These are phyloP conservation scores for Hygrophila difformis DNA, from an alignment of 257 asterid species.

Conservation along the genomic window DNA sequence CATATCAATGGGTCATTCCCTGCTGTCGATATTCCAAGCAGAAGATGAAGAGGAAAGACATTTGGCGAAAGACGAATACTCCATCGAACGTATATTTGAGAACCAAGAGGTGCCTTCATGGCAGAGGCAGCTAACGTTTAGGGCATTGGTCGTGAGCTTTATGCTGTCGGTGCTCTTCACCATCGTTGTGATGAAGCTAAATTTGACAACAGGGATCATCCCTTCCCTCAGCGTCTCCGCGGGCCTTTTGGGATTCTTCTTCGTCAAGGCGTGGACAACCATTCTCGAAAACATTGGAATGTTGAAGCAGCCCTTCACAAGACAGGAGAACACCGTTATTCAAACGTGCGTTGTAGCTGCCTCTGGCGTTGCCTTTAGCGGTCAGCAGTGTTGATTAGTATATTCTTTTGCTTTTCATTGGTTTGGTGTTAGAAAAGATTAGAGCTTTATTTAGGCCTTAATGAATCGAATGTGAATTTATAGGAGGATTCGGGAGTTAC, in stretches of 20 bases:
- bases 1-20: too few relatives aligned
- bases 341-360: conserved; percentile 94
- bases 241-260: conserved; percentile 88
- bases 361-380: conserved; percentile 97
- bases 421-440: too few relatives aligned
- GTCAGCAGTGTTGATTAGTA: conserved; percentile 18
- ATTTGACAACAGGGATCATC: conserved; percentile 82
- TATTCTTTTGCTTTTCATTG: neutral
- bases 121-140: conserved; percentile 67
- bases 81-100: conserved; percentile 68
- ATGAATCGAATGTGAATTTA: conserved; percentile 6
- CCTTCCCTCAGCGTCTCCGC: conserved; percentile 93
- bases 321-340: conserved; percentile 91
- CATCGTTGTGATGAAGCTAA: conserved; percentile 87
- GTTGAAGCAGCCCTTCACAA: conserved; percentile 68
- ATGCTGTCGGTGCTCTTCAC: conserved; percentile 60
- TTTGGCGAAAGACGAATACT: too few relatives aligned
- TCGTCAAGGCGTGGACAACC: conserved; percentile 71
- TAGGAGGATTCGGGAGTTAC: conserved; percentile 97
- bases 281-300: conserved; percentile 63
- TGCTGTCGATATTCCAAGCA: too few relatives aligned
- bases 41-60: too few relatives aligned
- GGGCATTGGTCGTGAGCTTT: conserved; percentile 73
- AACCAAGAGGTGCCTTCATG: conserved; percentile 73
- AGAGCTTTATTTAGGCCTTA: too few relatives aligned